Evolutionary conservation across 805 yeast species (phyloP), one percentile per base, ranked within the genome.

Genomic region (Wickerhamiella occidentalis): DNA sequence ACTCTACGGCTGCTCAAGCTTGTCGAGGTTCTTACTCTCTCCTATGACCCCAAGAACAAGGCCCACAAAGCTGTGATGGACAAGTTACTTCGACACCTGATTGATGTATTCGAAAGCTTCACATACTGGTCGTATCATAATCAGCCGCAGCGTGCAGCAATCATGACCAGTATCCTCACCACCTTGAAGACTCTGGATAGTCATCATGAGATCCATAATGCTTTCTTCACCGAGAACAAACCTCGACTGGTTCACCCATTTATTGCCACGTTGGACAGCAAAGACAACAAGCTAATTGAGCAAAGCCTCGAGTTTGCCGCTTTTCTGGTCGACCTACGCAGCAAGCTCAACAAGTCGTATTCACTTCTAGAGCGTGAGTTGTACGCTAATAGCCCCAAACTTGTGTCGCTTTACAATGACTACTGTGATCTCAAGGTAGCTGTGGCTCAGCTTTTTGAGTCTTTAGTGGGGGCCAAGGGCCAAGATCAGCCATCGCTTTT

Each of bases 91-190:
- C 42, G 48, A 15, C 51, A 47, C 61, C 67, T 79, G 36, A 64
- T 84, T n/a, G 75, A 75, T 47, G 75, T 84, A 0, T 85, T 79
- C 64, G 95, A 86, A 58, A 78, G 84, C 55, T 83, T 80, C 55
- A 65, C 73, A 3, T 76, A 73, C 58, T 85, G 94, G 83, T 74
- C 78, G 54, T 87, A 78, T 62, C 66, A 68, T 26, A 62, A 72
- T 9, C 66, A 76, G 1, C 63, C 68, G 42, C 84, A 86, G 58
- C 77, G 79, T 53, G 69, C 76, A 55, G 74, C 77, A 55, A 68
- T 86, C 40, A 86, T 88, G 0, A 66, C 71, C 5, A 64, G 69
- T 46, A 69, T 79, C 5, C 66, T 80, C 12, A 70, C 70, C 21
- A 65, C 73, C 9, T 73, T 72, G 33, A 70, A 83, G 2, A 59